Base-by-base conservation (phyloP, 2,329 filamentous ascomycete species). In the Aschersonia sp. region DNA sequence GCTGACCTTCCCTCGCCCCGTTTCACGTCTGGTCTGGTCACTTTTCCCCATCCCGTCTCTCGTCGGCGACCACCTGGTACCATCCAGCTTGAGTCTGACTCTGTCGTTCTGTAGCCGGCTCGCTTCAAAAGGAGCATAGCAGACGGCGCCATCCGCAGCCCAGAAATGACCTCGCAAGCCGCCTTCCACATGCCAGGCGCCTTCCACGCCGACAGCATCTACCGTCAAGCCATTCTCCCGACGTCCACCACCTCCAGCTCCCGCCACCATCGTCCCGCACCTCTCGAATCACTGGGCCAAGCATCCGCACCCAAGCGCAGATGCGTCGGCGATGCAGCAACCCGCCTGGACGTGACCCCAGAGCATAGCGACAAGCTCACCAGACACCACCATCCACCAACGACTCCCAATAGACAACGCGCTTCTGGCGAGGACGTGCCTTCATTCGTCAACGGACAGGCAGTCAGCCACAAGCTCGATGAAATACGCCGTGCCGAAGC, bases 401-500 rank as follows among this genome's bases (percentile, higher is more conserved):
- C 20, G 20, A 20, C 20, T 20, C 20, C 20, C 20, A 20, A 20
- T 20, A 20, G 2, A 20, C 20, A 20, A 20, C 20, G 20, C 20
- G 20, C 20, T 20, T 20, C 20, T 20, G 20, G 20, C 20, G 20
- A 20, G 20, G 20, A 20, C 20, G 20, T 20, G 20, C 20, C 20
- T 20, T 20, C 20, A 20, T 20, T 20, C 20, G 2, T 20, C 20
- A 60, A 60, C 40, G 59, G 55, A 4, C 52, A 52, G 6, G 55
- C 57, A 2, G 58, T 62, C 29, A 58, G 59, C 45, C 62, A 61
- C 10, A 55, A 60, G 30, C 61, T 78, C 48, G 73, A 72, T 20
- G 73, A 78, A 47, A 78, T 74, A 58, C 63, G 72, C 50, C 77
- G 75, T 55, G 78, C 75, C 10, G 76, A 80, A 51, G 61, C 73